Evolutionary conservation across 495 filamentous ascomycete species (phyloP), one percentile per base, ranked within the genome.

Genomic region (Tuber borchii): DNA sequence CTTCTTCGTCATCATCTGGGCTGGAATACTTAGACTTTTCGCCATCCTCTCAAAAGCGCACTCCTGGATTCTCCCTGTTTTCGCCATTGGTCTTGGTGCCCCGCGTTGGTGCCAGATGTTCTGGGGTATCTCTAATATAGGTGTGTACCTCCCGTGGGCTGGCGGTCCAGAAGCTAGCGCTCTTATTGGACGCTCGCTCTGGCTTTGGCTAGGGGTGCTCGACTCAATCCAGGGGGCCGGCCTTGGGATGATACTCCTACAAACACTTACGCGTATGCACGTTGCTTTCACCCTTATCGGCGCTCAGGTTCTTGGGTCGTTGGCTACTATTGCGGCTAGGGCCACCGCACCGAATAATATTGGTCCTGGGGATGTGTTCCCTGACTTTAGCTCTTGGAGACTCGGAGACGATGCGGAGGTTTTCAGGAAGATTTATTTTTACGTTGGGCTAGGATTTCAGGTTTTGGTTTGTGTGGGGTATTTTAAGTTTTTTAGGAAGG

Each of bases 401-500:
- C 17, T 91, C 75, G 86, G 86, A 17, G 79, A 85, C 61, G 85
- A 84, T 6, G 71, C 83, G 42, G 82, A 85, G 22, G 87, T 89
- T 6, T 74, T 91, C 40, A 86, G 83, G 2, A 88, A 88, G 73
- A 85, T 87, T 39, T 89, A 86, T 84, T 93, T 93, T 81, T 93
- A 91, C 90, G 83, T 91, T 76, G 88, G 87, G 40, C 77, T 93
- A 10, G 69, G 87, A 4, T 85, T 88, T 72, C 91, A 93, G 82
- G 77, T 90, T 71, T 82, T 87, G 37, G 89, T 93, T 74, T 91
- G 90, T 77, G 82, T 88, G 69, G 90, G 90, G 1, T 92, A 90
- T 84, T 87, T 90, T 70, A 84, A 88, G 81, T 91, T 91, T 84
- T 92, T 92, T 86, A 85, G 90, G 45, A 91, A 90, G 85, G 90